phyloP scores from a whole-genome alignment of 495 filamentous ascomycete genomes.

The Xylaria flabelliformis region DNA sequence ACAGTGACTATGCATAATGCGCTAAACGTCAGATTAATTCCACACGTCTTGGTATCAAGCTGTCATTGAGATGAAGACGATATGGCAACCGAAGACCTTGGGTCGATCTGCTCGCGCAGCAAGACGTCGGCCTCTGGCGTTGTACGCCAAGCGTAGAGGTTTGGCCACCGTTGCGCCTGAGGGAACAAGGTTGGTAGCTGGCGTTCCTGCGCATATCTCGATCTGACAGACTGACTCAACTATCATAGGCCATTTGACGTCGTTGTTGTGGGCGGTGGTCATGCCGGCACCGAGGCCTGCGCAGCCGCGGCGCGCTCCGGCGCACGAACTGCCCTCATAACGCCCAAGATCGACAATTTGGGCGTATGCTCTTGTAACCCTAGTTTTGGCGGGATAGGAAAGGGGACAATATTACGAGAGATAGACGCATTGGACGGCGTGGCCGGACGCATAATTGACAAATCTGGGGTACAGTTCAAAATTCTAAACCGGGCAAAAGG shows the following conservation, averaged over 20 bases:
- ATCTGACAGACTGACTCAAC: background rate
- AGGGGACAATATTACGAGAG: slow-evolving; percentile 94
- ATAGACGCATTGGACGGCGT: slow-evolving; percentile 95
- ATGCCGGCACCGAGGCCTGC: slow-evolving; percentile 93
- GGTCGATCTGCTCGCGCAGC: slow-evolving; percentile 33
- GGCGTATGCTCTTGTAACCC: slow-evolving; percentile 98
- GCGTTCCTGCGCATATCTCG: background rate
- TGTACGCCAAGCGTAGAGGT: slow-evolving; percentile 31
- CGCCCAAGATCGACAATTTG: slow-evolving; percentile 84
- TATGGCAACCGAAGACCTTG: slow-evolving; percentile 44
- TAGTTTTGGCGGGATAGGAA: slow-evolving; percentile 97
- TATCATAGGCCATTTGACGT: slow-evolving; percentile 79
- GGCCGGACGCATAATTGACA: slow-evolving; percentile 87
- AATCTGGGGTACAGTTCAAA: slow-evolving; percentile 90
- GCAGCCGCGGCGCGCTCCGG: slow-evolving; percentile 91
- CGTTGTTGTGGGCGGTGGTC: slow-evolving; percentile 92
- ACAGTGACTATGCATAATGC: slow-evolving; percentile 6
- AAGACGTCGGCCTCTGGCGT: slow-evolving; percentile 25
- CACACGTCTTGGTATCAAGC: background rate
- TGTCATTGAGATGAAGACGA: slow-evolving; percentile 41
- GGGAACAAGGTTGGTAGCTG: slow-evolving; percentile 43
- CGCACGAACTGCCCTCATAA: slow-evolving; percentile 88
- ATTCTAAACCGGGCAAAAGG: slow-evolving; percentile 89
- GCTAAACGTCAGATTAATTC: background rate
- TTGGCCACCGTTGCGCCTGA: slow-evolving; percentile 47